Evolutionary conservation across 805 yeast species (phyloP).

Genomic region (Metschnikowia similis): DNA sequence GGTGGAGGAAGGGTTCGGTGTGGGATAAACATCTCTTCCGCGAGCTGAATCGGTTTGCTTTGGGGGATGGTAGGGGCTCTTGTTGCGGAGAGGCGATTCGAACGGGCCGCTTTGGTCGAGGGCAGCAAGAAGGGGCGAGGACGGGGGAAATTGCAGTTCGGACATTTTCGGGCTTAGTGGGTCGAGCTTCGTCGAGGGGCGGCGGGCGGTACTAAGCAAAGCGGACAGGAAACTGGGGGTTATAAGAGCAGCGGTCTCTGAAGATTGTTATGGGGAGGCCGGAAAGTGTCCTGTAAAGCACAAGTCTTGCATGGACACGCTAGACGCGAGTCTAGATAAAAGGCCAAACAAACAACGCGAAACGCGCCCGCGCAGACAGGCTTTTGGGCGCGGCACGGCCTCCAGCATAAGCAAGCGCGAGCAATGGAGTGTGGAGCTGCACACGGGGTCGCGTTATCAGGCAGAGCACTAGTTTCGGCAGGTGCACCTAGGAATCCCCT

Average conservation of each 20-base stretch:
- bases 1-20: conserved; percentile 66
- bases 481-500: too few relatives aligned
- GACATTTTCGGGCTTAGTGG: conserved; percentile 12
- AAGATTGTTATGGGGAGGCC: too few relatives aligned
- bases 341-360: conserved; percentile 8
- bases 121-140: conserved; percentile 42
- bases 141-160: conserved; percentile 45
- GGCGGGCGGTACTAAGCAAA: too few relatives aligned
- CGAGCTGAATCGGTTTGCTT: conserved; percentile 4
- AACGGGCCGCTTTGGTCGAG: conserved; percentile 18
- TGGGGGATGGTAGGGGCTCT: neutral
- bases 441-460: too few relatives aligned
- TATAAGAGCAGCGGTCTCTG: neutral
- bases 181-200: neutral
- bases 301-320: conserved; percentile 1
- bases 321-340: neutral
- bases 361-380: conserved; percentile 1
- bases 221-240: too few relatives aligned
- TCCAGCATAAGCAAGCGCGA: too few relatives aligned
- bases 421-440: too few relatives aligned
- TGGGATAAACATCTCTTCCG: conserved; percentile 46
- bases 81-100: conserved; percentile 4
- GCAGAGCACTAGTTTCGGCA: too few relatives aligned
- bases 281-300: neutral
- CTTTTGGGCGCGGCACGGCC: too few relatives aligned